These are phyloP conservation scores for Kockiozyma suomiensis DNA, from an alignment of 805 yeast species.

Conservation along the genomic window DNA sequence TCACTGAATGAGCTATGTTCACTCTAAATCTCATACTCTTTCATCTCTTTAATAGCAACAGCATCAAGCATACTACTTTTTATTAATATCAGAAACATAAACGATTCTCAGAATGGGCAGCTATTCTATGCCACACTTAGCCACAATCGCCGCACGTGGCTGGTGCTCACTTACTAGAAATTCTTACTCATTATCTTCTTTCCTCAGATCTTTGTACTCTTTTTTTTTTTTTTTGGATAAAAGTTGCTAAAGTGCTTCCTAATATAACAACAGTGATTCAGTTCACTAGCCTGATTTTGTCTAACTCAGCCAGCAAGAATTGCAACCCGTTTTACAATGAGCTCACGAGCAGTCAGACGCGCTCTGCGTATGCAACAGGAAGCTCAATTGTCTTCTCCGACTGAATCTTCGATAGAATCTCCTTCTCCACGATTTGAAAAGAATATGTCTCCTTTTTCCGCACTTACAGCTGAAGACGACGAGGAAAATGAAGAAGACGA, in stretches of 20 bases:
- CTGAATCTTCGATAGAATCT: not conserved
- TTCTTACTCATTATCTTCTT: not conserved
- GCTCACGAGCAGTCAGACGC: conserved; percentile 32
- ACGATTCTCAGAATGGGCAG: too few species aligned
- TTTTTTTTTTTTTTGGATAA: too few species aligned
- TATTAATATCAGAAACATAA: too few species aligned
- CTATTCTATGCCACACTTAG: not conserved
- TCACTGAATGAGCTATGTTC: too few species aligned
- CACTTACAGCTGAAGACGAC: not conserved
- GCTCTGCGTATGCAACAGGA: conserved; percentile 26
- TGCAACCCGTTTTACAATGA: conserved; percentile 11
- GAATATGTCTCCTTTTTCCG: conserved; percentile 1
- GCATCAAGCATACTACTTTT: too few species aligned
- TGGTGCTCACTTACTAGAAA: not conserved
- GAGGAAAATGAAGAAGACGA: conserved; percentile 5
- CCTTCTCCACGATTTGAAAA: not conserved
- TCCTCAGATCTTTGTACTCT: not conserved
- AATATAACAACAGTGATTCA: too few species aligned
- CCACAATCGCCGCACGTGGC: not conserved
- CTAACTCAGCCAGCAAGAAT: too few species aligned
- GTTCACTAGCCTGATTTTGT: too few species aligned
- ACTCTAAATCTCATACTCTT: too few species aligned
- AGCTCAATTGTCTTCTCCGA: not conserved
- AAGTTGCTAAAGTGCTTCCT: too few species aligned
- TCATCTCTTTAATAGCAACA: too few species aligned